Evolutionary conservation across 805 yeast genomes (phyloP), one percentile per base, ranked within the genome.

Genomic region (Ogataea trehalophila): DNA sequence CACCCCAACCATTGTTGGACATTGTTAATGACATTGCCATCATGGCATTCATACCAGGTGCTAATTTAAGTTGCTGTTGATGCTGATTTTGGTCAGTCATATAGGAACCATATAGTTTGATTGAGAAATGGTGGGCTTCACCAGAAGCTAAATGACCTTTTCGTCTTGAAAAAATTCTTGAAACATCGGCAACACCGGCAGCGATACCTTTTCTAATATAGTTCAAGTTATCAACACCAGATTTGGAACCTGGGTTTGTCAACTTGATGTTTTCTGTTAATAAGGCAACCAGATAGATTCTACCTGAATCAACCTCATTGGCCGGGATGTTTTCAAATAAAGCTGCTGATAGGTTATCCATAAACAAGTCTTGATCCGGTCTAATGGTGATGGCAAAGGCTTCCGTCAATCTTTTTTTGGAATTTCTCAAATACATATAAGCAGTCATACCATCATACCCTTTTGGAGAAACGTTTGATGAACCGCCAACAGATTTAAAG

Each of bases 1-100:
- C 91, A 68, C 96, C 97, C 96, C 96, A 89, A 43, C 97, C 97
- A 50, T 79, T 76, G 60, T 81, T 83, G 48, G 58, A 59, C 63
- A 62, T 61, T 16, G 61, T 50, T 45, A 62, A 61, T 47, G 58
- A 68, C 71, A 50, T 59, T 50, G 55, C 74, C 66, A 55, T 63
- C 67, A 50, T 61, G 37, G 52, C 65, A 57, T 37, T 68, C 71
- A 64, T 63, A 26, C 67, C 68, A 2, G 67, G 57, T 39, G 55
- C 47, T 20, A 61, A 37, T 29, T 57, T 56, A 9, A 47, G 47
- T 29, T 59, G 59, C 40, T 53, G 59, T 16, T 20, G 20, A 3
- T 20, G 20, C 20, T 20, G 20, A n/a, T 56, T 51, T 60, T 70
- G 70, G 29, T 66, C 68, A 49, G 72, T 73, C 55, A 81, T 75